These are phyloP conservation scores for Dacryopinax spathularia DNA, from an alignment of 768 basidiomycete species.

Conservation along the genomic window DNA sequence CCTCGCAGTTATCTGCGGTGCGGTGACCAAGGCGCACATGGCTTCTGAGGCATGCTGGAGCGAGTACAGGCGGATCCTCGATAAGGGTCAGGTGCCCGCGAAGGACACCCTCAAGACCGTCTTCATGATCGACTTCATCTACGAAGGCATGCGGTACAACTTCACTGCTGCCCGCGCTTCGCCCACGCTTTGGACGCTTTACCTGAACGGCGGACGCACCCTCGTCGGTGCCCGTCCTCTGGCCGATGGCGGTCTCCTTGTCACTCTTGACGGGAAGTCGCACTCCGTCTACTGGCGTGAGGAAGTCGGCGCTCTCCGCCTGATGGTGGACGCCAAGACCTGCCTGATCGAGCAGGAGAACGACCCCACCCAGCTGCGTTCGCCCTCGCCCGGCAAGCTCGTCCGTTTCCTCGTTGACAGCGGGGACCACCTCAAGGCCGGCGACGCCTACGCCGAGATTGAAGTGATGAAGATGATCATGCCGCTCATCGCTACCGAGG, in stretches of 20 bases:
- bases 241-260: constrained; percentile 86
- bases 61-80: constrained; percentile 88
- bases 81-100: constrained; percentile 95
- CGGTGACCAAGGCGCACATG: constrained; percentile 87
- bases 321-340: constrained; percentile 95
- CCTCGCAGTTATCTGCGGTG: constrained; percentile 89
- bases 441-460: constrained; percentile 95
- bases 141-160: constrained; percentile 86
- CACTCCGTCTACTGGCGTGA: constrained; percentile 98
- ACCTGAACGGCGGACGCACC: constrained; percentile 87
- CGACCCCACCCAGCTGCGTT: constrained; percentile 89
- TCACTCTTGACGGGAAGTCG: constrained; percentile 82
- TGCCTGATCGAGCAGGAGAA: constrained; percentile 99
- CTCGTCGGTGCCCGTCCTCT: constrained; percentile 83
- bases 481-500: constrained; percentile 88
- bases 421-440: constrained; percentile 92
- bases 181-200: constrained; percentile 78
- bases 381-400: constrained; percentile 92
- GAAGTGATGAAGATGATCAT: constrained; percentile 99
- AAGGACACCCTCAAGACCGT: constrained; percentile 93
- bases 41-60: constrained; percentile 77
- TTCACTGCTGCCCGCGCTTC: constrained; percentile 92
- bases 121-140: constrained; percentile 93
- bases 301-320: constrained; percentile 81
- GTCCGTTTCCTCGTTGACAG: constrained; percentile 90